Base-by-base conservation (phyloP, 768 basidiomycete species). In the Leccinum barrowsii region DNA sequence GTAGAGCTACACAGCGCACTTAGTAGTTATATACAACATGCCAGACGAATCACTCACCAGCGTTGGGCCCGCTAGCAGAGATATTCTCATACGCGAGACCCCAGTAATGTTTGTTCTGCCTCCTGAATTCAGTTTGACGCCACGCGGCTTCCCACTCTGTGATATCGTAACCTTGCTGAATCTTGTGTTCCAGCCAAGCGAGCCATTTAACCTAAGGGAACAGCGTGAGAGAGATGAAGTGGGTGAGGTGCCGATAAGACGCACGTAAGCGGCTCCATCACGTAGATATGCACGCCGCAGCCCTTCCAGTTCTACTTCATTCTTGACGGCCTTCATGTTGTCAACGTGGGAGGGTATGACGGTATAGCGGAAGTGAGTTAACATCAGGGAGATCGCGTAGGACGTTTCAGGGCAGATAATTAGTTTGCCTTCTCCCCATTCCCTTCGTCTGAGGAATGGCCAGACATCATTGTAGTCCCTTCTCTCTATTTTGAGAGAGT, bases 61-160 rank as follows among this genome's bases (percentile, higher is more conserved):
- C 95, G 69, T 99, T 96, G 2, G 90, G 80, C 3, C 95, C 96
- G 40, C 83, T 86, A 2, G 91, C 96, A 22, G 89, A 91, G 60
- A 98, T 96, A 56, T 86, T 91, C 73, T 91, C 89, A 63, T 94
- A 94, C 6, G 92, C 92, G 17, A 91, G 83, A 5, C 92, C 91
- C 84, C 85, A 85, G 69, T 87, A 92, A 62, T 88, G 76, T 73
- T 86, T 86, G 63, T 82, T 79, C 67, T 84, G 80, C 66, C 83
- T 77, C 59, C 93, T 80, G 70, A 83, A 91, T 73, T 90, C 86
- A 0, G 86, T 89, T 57, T 97, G 76, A 54, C 90, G 83, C 71
- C 87, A 91, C 1, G 85, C 91, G 12, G 95, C 94, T 68, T 95
- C 92, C 77, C 89, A 97, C 74, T 98, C 96, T 6, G 89, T 90